These are phyloP conservation scores for Podospora conica DNA, from an alignment of 495 filamentous ascomycete genomes.

Conservation along the genomic window DNA sequence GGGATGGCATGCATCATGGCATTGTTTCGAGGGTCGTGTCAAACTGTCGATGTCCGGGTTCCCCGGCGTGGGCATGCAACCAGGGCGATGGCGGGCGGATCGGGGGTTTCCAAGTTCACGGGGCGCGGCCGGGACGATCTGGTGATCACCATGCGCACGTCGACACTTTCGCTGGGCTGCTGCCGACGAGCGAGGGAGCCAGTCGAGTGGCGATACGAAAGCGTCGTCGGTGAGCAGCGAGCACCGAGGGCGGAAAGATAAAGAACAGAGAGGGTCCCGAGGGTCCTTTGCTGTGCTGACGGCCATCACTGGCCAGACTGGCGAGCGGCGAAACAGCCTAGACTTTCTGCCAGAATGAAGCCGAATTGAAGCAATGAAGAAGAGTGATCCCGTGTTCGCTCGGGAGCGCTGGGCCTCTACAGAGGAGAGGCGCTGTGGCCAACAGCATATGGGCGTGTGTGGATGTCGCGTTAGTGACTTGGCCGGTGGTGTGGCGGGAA, in stretches of 20 bases:
- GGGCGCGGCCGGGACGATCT: conserved; percentile 11
- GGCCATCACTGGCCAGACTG: conserved; percentile 4
- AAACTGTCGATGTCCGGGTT: not conserved
- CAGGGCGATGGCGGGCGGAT: conserved; percentile 4
- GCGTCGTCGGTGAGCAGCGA: not conserved
- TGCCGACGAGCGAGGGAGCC: not conserved
- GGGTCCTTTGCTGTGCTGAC: conserved; percentile 1
- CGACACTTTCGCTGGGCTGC: not conserved
- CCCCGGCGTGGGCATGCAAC: not conserved
- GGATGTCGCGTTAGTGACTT: not conserved
- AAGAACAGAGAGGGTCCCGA: not conserved
- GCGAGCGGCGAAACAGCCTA: conserved; percentile 8
- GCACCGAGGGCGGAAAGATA: not conserved
- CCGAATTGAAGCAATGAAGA: conserved; percentile 1
- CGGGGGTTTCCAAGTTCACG: conserved; percentile 10
- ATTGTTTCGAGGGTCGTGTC: not conserved
- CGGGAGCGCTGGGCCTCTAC: not conserved
- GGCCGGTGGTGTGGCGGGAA: not conserved
- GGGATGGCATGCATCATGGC: not conserved
- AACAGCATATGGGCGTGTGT: not conserved
- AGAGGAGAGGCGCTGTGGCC: not conserved
- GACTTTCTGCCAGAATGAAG: conserved; percentile 10
- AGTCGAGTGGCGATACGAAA: not conserved
- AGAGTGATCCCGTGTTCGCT: conserved; percentile 4
- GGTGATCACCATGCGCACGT: conserved; percentile 2